A percentile compares a stretch with the other conserved stretches of the same genome.
Conservation (phyloP, 352 stramenopile genomes). For the Phytophthora idaei region DNA sequence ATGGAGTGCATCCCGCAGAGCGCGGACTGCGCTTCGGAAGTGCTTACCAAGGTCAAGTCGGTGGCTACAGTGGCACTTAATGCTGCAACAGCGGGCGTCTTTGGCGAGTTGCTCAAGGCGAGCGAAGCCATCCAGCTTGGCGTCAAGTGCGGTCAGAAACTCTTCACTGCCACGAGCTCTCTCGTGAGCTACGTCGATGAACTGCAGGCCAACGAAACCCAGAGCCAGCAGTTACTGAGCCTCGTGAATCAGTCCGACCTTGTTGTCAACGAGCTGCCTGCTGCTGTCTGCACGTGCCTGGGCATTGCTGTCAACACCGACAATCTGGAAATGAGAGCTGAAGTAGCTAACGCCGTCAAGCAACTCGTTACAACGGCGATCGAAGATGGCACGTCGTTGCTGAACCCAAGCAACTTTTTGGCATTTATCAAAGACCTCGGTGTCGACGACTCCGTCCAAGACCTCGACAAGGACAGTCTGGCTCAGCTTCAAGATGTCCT, state of each 20-base stretch:
- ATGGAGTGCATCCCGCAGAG: constrained; percentile 76
- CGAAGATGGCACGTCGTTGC: constrained; percentile 23
- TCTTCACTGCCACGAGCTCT: constrained; percentile 39
- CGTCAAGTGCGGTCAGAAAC: constrained; percentile 42
- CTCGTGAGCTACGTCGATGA: constrained; percentile 41
- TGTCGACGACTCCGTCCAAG: constrained; percentile 27
- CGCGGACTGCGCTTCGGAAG: constrained; percentile 49
- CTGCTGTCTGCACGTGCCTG: constrained; percentile 54
- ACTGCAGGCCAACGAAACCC: constrained; percentile 28
- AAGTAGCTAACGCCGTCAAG: constrained; percentile 37
- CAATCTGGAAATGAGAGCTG: constrained; percentile 28
- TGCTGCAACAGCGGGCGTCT: constrained; percentile 52
- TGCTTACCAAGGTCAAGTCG: constrained; percentile 51
- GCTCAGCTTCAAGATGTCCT: constrained; percentile 38
- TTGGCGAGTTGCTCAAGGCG: constrained; percentile 45
- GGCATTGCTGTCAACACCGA: constrained; percentile 32
- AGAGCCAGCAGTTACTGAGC: constrained; percentile 45
- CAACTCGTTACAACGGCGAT: constrained; percentile 38
- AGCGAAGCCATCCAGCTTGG: constrained; percentile 48
- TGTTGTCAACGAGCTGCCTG: constrained; percentile 32
- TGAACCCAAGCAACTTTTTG: constrained; percentile 35
- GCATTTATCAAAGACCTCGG: constrained; percentile 28
- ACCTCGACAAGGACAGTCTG: constrained; percentile 31
- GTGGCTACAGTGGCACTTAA: constrained; percentile 60
- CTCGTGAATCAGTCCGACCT: constrained; percentile 40